Base-by-base conservation (phyloP, 2,329 filamentous ascomycete species). In the Trichoderma sp. region DNA sequence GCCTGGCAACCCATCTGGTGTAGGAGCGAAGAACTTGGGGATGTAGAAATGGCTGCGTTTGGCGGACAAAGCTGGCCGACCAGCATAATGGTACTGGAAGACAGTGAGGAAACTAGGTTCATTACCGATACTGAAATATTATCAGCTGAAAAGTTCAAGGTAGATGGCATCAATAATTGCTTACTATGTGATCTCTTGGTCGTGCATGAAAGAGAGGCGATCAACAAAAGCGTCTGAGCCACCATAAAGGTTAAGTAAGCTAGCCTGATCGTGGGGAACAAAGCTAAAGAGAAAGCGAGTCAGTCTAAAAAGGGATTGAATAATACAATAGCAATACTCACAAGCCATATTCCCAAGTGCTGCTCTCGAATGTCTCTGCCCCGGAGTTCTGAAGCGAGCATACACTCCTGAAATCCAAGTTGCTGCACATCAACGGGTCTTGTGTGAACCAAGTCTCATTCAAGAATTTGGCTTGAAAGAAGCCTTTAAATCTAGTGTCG, bases 281-380 rank as follows among this genome's bases (percentile, higher is more conserved):
- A 83, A 86, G 72, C 80, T 82, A 42, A 5, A 2, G 17, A 13
- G 13, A 45, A 17, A 17, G 6, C 1, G 9, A 13, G n/a, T 63
- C 19, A 64, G 66, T 52, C 22, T 25, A 25, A 34, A 34, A 25
- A 17, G 25, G 17, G n/a, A 5, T 9, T 22, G n/a, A 10, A 22
- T 6, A 50, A 25, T 2, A n/a, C 12, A 13, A 35, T 4, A n/a
- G 19, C 13, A 29, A 52, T 9, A 59, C 10, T 22, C 73, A 87
- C 84, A 92, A 93, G 17, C 86, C 87, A 74, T 93, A 93, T 66
- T 92, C 86, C 90, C 90, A 93, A 1, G 86, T 81, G 69, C 86
- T 89, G 52, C 86, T 88, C 75, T 93, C 91, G 71, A 90, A 93
- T 0, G 90, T 92, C 76, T 93, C 90, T 7, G 85, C 83, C 0